Base-by-base conservation (phyloP, 2,329 filamentous ascomycete species). In the Cadophora luteo-olivacea region DNA sequence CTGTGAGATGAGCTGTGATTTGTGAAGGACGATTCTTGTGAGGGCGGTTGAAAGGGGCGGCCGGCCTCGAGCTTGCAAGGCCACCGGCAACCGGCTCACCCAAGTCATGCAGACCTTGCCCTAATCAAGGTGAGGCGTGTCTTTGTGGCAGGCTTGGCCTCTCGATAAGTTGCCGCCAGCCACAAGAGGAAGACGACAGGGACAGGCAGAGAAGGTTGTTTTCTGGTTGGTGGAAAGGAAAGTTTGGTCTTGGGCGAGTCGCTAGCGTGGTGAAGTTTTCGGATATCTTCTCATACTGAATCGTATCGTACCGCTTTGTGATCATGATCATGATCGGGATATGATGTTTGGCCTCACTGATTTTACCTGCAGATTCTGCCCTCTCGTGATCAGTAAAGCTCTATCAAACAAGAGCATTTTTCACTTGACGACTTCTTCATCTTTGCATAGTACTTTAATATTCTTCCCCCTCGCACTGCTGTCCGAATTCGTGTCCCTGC, bases 141-240 rank as follows among this genome's bases (percentile, higher is more conserved):
- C 16, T 29, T 61, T 61, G n/a, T 48, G 36, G 36, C 45, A 45
- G 33, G 58, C 33, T 24, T 24, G 38, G 22, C 45, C 58, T 19
- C 54, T 60, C 64, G 60, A 67, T 67, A 63, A 67, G 65, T 16
- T 58, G 51, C 58, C 51, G 58, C 65, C 41, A 62, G 65, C 65
- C 36, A 62, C 49, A 19, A 22, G 45, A 49, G 19, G 45, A 49
- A 49, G 45, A 49, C 16, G 41, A 45, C 52, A 29, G 24, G 52
- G 52, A 38, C 14, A 32, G 32, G 54, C 51, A 32, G 32, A 29
- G n/a, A 12, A 38, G 33, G 32, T 38, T 38, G 36, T 38, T 38
- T 38, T 38, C 12, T 32, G 51, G 51, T 55, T 55, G 52, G 52
- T 55, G 52, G 32, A 22, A 49, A 8, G 45, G 45, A 11, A 22